Evolutionary conservation across 1,284 basidiomycete species (phyloP).

Genomic region (Malassezia nana): DNA sequence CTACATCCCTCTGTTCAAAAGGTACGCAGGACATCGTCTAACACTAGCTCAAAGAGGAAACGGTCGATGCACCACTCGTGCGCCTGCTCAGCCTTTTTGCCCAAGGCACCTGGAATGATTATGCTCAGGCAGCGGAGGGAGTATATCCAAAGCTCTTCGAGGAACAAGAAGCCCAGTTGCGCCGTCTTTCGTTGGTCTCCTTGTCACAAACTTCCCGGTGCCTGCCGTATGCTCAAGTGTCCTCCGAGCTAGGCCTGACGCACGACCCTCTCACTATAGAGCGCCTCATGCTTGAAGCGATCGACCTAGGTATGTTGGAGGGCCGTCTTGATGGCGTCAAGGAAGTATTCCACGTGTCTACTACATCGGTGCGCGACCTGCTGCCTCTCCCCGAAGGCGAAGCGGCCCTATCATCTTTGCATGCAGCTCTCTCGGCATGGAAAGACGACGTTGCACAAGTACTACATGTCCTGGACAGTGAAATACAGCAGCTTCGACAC

Average conservation of each 20-base stretch:
- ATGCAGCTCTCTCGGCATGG: not conserved
- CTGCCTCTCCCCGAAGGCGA: not conserved
- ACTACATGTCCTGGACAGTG: not conserved
- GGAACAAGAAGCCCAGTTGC: constrained; percentile 6
- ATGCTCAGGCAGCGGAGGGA: not conserved
- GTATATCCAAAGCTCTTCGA: not conserved
- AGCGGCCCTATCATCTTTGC: not conserved
- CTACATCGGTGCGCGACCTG: not conserved
- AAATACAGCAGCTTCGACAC: not conserved
- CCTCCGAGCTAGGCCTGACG: not conserved
- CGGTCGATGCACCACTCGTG: not conserved
- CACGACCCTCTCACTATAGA: not conserved
- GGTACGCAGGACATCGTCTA: not conserved
- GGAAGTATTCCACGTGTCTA: not conserved
- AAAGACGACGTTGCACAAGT: not conserved
- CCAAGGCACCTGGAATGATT: constrained; percentile 8
- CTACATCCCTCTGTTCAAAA: not conserved
- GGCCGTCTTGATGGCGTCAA: not conserved
- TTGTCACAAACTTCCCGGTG: not conserved
- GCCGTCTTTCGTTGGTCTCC: constrained; percentile 13
- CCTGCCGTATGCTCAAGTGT: not conserved
- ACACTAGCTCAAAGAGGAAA: constrained; percentile 3
- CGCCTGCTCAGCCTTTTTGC: constrained; percentile 9
- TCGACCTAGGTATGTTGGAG: not conserved
- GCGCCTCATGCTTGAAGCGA: not conserved